phyloP scores from a whole-genome alignment of 176 grass and related monocot species.

The Eremochloa ophiuroides region DNA sequence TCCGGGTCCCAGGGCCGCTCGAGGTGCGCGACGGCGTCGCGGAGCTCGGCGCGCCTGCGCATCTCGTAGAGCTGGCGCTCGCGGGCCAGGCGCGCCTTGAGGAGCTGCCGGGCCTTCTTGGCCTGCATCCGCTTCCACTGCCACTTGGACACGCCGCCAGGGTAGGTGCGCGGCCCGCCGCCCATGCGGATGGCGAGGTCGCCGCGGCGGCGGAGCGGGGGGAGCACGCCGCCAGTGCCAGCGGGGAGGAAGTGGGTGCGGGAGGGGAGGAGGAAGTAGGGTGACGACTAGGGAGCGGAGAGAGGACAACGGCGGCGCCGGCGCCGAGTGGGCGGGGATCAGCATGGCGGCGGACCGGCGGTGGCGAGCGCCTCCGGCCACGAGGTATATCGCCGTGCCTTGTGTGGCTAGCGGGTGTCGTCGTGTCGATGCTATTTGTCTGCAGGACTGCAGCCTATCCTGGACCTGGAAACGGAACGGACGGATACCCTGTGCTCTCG shows the following conservation, averaged over 20 bases:
- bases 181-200: slow-evolving; percentile 68
- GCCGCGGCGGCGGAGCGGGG: slow-evolving; percentile 10
- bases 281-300: slow-evolving; percentile 8
- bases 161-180: slow-evolving; percentile 76
- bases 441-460: background rate
- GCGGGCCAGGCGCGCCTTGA: slow-evolving; percentile 81
- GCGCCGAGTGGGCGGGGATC: background rate
- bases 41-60: slow-evolving; percentile 79
- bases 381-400: background rate
- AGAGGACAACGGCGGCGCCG: slow-evolving; percentile 15
- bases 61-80: slow-evolving; percentile 99
- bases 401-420: background rate
- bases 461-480: background rate
- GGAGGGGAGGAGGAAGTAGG: background rate
- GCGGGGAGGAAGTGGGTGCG: background rate
- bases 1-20: slow-evolving; percentile 86
- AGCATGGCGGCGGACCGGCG: slow-evolving; percentile 21
- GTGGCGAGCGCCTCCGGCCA: background rate
- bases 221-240: background rate
- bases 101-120: slow-evolving; percentile 80
- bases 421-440: background rate
- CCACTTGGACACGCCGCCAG: slow-evolving; percentile 89
- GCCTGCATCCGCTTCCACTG: slow-evolving; percentile 97
- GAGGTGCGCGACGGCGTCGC: slow-evolving; percentile 59
- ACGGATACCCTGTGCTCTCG: too few relatives aligned